These are phyloP conservation scores for Epichloe uncinata DNA, from an alignment of 2,329 filamentous ascomycete genomes.

Conservation along the genomic window DNA sequence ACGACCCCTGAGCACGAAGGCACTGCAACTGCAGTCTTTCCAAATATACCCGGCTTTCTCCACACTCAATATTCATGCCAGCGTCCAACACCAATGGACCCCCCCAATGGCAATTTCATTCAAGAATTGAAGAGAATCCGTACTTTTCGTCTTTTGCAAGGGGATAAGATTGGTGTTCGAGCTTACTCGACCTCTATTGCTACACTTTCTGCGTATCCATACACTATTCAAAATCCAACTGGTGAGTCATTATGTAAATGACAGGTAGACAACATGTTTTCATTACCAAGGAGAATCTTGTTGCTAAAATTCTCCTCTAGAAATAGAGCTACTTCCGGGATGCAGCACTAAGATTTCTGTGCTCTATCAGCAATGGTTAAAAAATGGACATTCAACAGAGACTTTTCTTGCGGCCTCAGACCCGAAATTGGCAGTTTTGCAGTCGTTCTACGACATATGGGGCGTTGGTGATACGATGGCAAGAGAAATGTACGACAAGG, in stretches of 20 bases:
- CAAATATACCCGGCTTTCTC: constrained; percentile 54
- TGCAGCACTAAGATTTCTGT: constrained; percentile 69
- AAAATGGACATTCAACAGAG: constrained; percentile 46
- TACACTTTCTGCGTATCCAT: constrained; percentile 67
- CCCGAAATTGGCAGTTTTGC: constrained; percentile 48
- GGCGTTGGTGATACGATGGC: constrained; percentile 80
- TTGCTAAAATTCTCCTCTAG: constrained; percentile 16
- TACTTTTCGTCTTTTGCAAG: constrained; percentile 52
- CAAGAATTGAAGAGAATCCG: constrained; percentile 61
- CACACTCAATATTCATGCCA: constrained; percentile 61
- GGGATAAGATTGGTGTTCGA: constrained; percentile 66
- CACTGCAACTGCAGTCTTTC: constrained; percentile 27
- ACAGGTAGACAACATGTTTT: not conserved
- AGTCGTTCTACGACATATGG: constrained; percentile 74
- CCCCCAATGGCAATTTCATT: constrained; percentile 68
- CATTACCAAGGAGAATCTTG: not conserved
- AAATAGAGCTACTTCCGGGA: constrained; percentile 52
- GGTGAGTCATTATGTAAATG: constrained; percentile 20
- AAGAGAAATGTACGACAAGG: constrained; percentile 62
- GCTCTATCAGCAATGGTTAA: constrained; percentile 63
- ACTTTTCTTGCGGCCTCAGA: constrained; percentile 52
- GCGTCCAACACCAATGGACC: constrained; percentile 54
- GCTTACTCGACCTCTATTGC: constrained; percentile 86
- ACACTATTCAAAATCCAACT: constrained; percentile 24
- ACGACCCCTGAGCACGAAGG: constrained; percentile 70